Percentiles rank a stretch among this genome's conserved stretches.
Evolutionary conservation across 176 grass and related monocot genomes (phyloP).

Genomic region (barley (Hordeum vulgare)): DNA sequence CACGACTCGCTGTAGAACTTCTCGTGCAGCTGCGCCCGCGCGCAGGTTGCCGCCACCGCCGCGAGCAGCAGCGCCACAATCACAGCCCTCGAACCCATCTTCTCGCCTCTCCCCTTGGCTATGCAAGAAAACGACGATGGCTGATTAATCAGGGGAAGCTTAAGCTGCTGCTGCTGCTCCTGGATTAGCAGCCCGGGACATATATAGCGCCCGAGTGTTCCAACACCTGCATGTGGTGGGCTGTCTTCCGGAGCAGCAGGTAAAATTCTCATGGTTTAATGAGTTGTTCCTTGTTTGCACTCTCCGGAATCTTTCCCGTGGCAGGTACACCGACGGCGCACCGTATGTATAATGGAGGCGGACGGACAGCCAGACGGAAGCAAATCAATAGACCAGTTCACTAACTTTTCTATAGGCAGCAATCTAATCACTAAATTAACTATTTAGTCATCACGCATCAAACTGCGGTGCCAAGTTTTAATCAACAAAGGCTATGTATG

Average conservation of each 20-base stretch:
- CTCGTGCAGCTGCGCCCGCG: slow-evolving; percentile 30
- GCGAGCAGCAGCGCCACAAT: slow-evolving; percentile 14
- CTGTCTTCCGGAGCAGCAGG: neutral
- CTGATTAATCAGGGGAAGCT: neutral
- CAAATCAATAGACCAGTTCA: too few relatives aligned
- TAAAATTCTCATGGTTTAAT: neutral
- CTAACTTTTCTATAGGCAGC: too few relatives aligned
- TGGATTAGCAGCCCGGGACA: slow-evolving; percentile 11
- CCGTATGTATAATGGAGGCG: neutral
- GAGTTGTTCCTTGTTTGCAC: neutral
- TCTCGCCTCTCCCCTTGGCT: neutral
- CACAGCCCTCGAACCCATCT: slow-evolving; percentile 18
- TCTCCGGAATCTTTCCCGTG: slow-evolving; percentile 14
- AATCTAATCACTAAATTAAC: neutral
- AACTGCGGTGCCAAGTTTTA: too few relatives aligned
- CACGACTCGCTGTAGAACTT: slow-evolving; percentile 57
- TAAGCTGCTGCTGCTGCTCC: slow-evolving; percentile 34
- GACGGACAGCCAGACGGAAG: neutral
- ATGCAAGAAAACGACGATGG: neutral
- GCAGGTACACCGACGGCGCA: slow-evolving; percentile 23
- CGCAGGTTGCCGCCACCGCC: neutral
- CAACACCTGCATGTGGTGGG: slow-evolving; percentile 9
- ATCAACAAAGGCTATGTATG: too few relatives aligned
- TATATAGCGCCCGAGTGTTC: slow-evolving; percentile 22
- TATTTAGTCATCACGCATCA: neutral